Evolutionary conservation across 768 basidiomycete genomes (phyloP), one percentile per base, ranked within the genome.

Genomic region (Lyophyllum decastes): DNA sequence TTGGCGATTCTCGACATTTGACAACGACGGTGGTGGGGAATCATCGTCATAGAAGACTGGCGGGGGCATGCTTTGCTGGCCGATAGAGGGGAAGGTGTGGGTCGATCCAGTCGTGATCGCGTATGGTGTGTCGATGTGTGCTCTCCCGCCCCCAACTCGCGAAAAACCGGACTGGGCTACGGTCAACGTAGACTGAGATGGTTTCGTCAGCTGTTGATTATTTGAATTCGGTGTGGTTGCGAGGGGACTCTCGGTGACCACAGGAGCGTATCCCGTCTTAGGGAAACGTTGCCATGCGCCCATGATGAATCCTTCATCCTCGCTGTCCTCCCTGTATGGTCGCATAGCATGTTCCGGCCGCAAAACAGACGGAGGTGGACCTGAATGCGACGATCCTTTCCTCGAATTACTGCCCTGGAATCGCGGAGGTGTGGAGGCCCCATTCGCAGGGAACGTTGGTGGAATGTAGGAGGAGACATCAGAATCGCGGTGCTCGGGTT

Each of bases 221-320:
- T 25, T 56, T 17, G 63, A 52, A 34, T 56, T 64, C 1, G 61
- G 46, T 2, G 61, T 47, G 26, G 48, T 35, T 9, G 34, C 52
- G 26, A 66, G 63, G 1, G 72, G 61, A 16, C 67, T 65, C 30
- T 82, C 80, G 21, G 73, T 72, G n/a, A 55, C 25, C 21, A 86
- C 77, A 9, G 80, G 72, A 21, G 68, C 53, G 66, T 85, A 84
- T 0, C 82, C 82, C 21, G 78, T 69, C 7, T 80, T 75, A 0
- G 83, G 83, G 76, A 84, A 90, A 26, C 87, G 84, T 62, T 89
- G 87, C 92, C 94, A 96, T n/a, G 95, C 92, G 41, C 88, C 89
- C 93, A 98, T 96, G 67, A 98, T 97, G 62, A 79, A 90, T 12
- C 92, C 89, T 61, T 91, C 91, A 64, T 89, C 89, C 58, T 92